Conservation (phyloP, 768 basidiomycete species). For the Suillus occidentalis region DNA sequence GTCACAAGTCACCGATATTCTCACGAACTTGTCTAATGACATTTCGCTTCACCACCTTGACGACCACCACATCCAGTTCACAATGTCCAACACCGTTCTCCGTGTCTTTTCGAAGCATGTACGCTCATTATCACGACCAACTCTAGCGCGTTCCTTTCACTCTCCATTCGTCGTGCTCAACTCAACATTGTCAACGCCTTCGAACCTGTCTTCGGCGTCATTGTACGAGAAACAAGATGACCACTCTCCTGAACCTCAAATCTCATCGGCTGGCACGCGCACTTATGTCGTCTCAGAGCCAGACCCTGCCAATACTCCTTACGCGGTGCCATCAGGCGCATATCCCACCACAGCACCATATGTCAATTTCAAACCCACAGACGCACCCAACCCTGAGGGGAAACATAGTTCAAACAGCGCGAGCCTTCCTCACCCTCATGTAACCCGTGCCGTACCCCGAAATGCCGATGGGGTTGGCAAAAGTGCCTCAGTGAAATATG, state of each 20-base stretch:
- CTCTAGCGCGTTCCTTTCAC: conserved; percentile 54
- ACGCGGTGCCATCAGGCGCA: conserved; percentile 72
- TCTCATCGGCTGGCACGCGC: conserved; percentile 46
- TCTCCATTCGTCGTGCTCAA: conserved; percentile 61
- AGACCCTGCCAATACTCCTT: conserved; percentile 58
- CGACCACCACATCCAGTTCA: conserved; percentile 14
- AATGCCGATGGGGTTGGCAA: conserved; percentile 46
- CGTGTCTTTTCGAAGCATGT: conserved; percentile 3
- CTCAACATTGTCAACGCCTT: conserved; percentile 34
- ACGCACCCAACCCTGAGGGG: conserved; percentile 37
- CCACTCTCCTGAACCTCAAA: conserved; percentile 46
- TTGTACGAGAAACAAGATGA: conserved; percentile 67
- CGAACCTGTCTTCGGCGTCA: conserved; percentile 27
- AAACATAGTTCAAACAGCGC: conserved; percentile 46
- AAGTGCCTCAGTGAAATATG: conserved; percentile 46
- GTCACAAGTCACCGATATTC: conserved; percentile 30
- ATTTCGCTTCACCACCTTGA: not conserved
- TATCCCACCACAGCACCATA: conserved; percentile 53
- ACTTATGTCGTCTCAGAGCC: conserved; percentile 77
- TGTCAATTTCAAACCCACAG: conserved; percentile 41
- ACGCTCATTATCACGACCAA: conserved; percentile 12
- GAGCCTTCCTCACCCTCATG: conserved; percentile 43
- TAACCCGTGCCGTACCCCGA: conserved; percentile 41
- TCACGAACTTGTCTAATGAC: conserved; percentile 16
- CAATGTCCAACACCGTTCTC: conserved; percentile 18